Evolutionary conservation across 2,329 filamentous ascomycete species (phyloP).

Genomic region (Fusarium floridanum): DNA sequence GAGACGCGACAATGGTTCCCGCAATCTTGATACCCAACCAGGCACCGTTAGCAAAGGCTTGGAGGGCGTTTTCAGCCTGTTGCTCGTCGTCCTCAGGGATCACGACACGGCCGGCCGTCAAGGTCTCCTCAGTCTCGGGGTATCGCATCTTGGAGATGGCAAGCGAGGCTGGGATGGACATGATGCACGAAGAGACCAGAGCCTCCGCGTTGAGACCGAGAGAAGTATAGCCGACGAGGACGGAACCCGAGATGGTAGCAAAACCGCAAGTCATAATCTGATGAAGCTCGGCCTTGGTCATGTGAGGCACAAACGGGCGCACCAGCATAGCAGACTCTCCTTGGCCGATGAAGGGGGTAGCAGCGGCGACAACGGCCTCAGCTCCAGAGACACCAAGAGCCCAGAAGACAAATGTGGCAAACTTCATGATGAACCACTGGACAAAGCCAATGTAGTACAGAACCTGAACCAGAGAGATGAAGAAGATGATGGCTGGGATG

Average conservation of each 20-base stretch:
- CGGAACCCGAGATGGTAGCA: conserved; percentile 90
- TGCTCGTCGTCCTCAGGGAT: conserved; percentile 84
- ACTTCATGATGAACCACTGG: conserved; percentile 91
- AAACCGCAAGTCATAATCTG: conserved; percentile 95
- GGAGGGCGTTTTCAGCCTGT: conserved; percentile 82
- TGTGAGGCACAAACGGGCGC: conserved; percentile 84
- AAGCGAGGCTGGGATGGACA: conserved; percentile 93
- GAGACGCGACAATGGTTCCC: conserved; percentile 81
- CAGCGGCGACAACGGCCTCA: conserved; percentile 92
- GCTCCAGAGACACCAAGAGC: conserved; percentile 87
- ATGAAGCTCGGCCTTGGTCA: conserved; percentile 90
- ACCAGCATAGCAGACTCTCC: conserved; percentile 95
- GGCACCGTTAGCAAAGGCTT: conserved; percentile 86
- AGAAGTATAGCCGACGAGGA: conserved; percentile 86
- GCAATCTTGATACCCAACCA: conserved; percentile 91
- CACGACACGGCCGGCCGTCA: conserved; percentile 86
- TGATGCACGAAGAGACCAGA: conserved; percentile 91
- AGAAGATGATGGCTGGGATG: conserved; percentile 95
- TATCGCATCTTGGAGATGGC: conserved; percentile 91
- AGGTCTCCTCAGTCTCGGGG: conserved; percentile 87
- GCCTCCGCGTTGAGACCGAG: conserved; percentile 88
- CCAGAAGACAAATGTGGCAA: conserved; percentile 94
- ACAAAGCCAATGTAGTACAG: conserved; percentile 84
- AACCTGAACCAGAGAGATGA: conserved; percentile 91
- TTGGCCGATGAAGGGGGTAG: conserved; percentile 94